These are phyloP conservation scores for Phytophthora kernoviae DNA, from an alignment of 352 stramenopile genomes.

Conservation along the genomic window DNA sequence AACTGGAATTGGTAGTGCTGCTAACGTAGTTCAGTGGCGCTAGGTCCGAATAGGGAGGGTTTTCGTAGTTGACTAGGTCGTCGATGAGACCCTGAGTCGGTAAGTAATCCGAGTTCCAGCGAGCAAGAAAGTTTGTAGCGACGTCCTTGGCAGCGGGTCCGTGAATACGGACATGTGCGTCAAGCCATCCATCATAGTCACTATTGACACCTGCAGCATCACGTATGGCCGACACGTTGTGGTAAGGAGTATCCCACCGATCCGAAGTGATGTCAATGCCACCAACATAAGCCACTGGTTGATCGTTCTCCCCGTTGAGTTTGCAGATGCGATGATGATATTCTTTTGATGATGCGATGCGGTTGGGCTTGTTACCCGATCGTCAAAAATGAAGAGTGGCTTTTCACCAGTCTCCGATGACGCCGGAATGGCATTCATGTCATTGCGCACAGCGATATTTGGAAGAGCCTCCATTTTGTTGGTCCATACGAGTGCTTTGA, in stretches of 20 bases:
- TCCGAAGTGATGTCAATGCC: slow-evolving; percentile 48
- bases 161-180: slow-evolving; percentile 39
- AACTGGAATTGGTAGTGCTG: not conserved
- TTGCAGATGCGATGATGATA: slow-evolving; percentile 10
- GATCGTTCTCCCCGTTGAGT: not conserved
- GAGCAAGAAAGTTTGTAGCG: slow-evolving; percentile 41
- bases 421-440: slow-evolving; percentile 32
- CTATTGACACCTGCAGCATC: slow-evolving; percentile 22
- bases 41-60: slow-evolving; percentile 11
- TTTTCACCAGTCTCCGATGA: slow-evolving; percentile 4
- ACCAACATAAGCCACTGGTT: slow-evolving; percentile 40
- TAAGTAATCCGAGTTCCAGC: slow-evolving; percentile 35
- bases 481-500: slow-evolving; percentile 46
- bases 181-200: slow-evolving; percentile 50
- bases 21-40: not conserved
- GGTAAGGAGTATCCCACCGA: slow-evolving; percentile 49
- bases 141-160: slow-evolving; percentile 46
- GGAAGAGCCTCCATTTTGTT: slow-evolving; percentile 41
- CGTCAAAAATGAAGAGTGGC: slow-evolving; percentile 43
- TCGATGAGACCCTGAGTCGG: slow-evolving; percentile 20
- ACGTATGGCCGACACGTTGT: slow-evolving; percentile 41
- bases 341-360: slow-evolving; percentile 53
- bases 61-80: slow-evolving; percentile 36
- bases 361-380: slow-evolving; percentile 30
- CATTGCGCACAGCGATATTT: slow-evolving; percentile 38